These are phyloP conservation scores for Erodium texanum DNA, from an alignment of 441 rosid genomes.

Conservation along the genomic window DNA sequence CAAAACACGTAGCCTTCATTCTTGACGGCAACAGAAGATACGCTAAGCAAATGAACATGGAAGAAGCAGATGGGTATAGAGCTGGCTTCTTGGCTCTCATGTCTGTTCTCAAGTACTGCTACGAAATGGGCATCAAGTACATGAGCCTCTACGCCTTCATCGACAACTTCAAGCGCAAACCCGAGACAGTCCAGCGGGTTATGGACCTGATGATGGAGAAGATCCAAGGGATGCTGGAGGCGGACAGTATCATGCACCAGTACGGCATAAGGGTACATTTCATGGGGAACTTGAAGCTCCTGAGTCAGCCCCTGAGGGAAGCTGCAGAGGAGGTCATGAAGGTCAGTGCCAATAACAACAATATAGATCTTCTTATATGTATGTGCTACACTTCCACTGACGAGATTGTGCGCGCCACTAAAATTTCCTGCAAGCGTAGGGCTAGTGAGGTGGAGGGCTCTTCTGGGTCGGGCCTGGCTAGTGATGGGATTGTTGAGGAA, in stretches of 20 bases:
- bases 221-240: constrained; percentile 1
- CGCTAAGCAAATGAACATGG: neutral
- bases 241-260: constrained; percentile 1
- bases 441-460: too few species aligned
- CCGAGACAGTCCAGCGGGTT: constrained; percentile 3
- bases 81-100: constrained; percentile 2
- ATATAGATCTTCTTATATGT: neutral
- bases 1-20: neutral
- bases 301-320: neutral
- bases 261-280: neutral
- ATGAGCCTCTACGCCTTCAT: neutral
- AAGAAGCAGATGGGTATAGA: neutral
- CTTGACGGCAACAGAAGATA: neutral
- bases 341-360: constrained; percentile 4
- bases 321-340: constrained; percentile 1
- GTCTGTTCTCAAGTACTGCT: constrained; percentile 3
- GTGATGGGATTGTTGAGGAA: too few species aligned
- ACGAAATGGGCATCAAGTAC: neutral
- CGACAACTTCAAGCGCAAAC: neutral
- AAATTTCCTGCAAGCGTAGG: neutral
- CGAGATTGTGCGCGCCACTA: neutral
- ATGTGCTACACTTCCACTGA: constrained; percentile 1
- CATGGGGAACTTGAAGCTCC: constrained; percentile 1
- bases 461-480: too few species aligned
- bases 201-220: constrained; percentile 2